phyloP scores from a whole-genome alignment of 352 stramenopile species.

The Phytopythium ostracodes region DNA sequence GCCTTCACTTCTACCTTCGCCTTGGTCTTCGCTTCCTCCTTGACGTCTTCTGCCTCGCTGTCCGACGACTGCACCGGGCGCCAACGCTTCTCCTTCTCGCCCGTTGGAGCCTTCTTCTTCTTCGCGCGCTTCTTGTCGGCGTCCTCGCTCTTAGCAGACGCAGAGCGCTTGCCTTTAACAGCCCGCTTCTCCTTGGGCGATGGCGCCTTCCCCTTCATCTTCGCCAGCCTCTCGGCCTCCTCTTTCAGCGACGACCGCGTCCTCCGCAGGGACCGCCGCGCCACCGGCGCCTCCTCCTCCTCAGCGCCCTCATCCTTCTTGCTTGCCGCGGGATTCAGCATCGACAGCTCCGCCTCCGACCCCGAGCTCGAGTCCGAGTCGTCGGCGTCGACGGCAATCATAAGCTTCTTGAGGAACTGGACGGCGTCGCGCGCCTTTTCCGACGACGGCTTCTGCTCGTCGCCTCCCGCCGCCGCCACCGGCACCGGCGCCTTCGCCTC shows the following conservation, averaged over 20 bases:
- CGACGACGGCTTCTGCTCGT: not conserved
- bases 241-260: not conserved
- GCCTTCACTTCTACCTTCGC: not conserved
- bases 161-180: not conserved
- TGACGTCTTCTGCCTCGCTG: not conserved
- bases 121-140: not conserved
- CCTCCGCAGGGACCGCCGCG: not conserved
- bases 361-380: not conserved
- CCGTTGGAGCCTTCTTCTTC: not conserved
- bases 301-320: not conserved
- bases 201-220: not conserved
- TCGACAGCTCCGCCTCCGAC: not conserved
- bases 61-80: not conserved
- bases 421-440: not conserved
- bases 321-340: not conserved
- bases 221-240: not conserved
- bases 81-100: not conserved
- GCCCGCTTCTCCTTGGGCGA: not conserved
- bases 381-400: not conserved
- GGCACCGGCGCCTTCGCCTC: not conserved
- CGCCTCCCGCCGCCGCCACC: not conserved
- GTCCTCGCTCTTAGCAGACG: not conserved
- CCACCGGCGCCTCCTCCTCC: not conserved
- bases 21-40: not conserved
- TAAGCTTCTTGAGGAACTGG: constrained; percentile 2